phyloP scores from a whole-genome alignment of 352 stramenopile genomes.

The Phytophthora pluvialis region DNA sequence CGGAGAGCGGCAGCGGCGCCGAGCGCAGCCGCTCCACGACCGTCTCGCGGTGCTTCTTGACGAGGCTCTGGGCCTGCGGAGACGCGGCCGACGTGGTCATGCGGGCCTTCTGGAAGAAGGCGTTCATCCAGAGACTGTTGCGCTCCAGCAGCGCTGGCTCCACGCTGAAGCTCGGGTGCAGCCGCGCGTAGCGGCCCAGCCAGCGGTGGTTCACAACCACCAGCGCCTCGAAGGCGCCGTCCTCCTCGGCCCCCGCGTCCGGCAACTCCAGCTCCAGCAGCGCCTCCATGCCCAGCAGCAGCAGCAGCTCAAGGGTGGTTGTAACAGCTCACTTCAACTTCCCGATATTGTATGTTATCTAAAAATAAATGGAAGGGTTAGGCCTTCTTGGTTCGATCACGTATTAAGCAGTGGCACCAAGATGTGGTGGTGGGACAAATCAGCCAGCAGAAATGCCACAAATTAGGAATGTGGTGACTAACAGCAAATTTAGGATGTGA shows the following conservation, averaged over 20 bases:
- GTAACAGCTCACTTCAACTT: background rate
- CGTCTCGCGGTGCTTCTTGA: conserved; percentile 60
- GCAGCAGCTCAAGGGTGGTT: background rate
- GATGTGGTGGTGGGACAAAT: background rate
- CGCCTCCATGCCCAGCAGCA: conserved; percentile 7
- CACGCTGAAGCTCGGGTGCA: conserved; percentile 64
- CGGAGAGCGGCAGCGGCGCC: conserved; percentile 38
- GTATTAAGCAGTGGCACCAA: background rate
- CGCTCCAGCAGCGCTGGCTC: conserved; percentile 61
- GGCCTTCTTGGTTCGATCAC: background rate
- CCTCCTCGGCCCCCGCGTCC: conserved; percentile 35
- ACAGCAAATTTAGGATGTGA: background rate
- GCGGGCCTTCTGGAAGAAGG: conserved; percentile 81
- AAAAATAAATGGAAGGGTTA: background rate
- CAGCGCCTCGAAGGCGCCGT: conserved; percentile 54
- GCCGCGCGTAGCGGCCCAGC: conserved; percentile 64
- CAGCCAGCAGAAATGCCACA: background rate
- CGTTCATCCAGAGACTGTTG: conserved; percentile 84
- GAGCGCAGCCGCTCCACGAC: conserved; percentile 48
- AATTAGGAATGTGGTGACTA: too few relatives aligned
- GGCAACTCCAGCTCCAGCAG: conserved; percentile 46
- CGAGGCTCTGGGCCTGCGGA: conserved; percentile 58
- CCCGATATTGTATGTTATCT: too few relatives aligned
- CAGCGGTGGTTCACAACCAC: conserved; percentile 69
- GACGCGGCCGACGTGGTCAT: conserved; percentile 69